Percentiles rank a stretch among this genome's conserved stretches.
Evolutionary conservation across 1,139 yeast genomes (phyloP).

Genomic region (Pichia sp.): DNA sequence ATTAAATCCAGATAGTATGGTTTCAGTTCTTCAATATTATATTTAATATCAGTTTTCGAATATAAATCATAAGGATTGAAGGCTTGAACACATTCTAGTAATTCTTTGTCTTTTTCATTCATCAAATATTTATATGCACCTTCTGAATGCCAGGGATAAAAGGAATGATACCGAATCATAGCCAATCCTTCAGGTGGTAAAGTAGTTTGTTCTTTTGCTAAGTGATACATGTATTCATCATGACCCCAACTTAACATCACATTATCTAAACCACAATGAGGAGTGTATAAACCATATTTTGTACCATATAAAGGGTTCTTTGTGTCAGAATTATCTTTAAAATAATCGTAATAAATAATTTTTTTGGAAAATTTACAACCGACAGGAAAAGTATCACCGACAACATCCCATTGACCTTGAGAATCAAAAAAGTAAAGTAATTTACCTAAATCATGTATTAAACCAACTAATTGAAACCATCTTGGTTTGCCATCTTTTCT

Average conservation of each 20-base stretch:
- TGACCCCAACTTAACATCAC: slow-evolving; percentile 79
- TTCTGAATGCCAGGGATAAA: slow-evolving; percentile 75
- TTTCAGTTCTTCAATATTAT: slow-evolving; percentile 44
- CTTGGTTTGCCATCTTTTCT: slow-evolving; percentile 61
- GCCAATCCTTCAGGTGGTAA: slow-evolving; percentile 64
- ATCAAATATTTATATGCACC: slow-evolving; percentile 58
- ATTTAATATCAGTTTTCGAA: slow-evolving; percentile 48
- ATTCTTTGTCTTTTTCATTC: slow-evolving; percentile 57
- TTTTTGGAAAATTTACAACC: slow-evolving; percentile 60
- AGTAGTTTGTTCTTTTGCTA: slow-evolving; percentile 58
- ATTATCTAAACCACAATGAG: slow-evolving; percentile 60
- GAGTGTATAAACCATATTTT: slow-evolving; percentile 60
- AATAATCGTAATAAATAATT: slow-evolving; percentile 57
- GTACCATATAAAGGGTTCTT: slow-evolving; percentile 60
- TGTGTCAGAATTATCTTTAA: slow-evolving; percentile 54
- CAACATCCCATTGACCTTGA: slow-evolving; percentile 78
- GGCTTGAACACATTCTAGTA: slow-evolving; percentile 59
- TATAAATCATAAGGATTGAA: slow-evolving; percentile 66
- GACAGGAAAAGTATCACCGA: slow-evolving; percentile 73
- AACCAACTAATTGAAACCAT: slow-evolving; percentile 72
- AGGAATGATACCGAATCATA: slow-evolving; percentile 70
- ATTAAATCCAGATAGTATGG: slow-evolving; percentile 57
- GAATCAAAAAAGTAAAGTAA: slow-evolving; percentile 64
- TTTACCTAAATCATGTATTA: slow-evolving; percentile 68
- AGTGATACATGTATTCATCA: slow-evolving; percentile 71